Evolutionary conservation across 2,329 filamentous ascomycete species (phyloP).

Genomic region (Pyrenochaeta sp.): DNA sequence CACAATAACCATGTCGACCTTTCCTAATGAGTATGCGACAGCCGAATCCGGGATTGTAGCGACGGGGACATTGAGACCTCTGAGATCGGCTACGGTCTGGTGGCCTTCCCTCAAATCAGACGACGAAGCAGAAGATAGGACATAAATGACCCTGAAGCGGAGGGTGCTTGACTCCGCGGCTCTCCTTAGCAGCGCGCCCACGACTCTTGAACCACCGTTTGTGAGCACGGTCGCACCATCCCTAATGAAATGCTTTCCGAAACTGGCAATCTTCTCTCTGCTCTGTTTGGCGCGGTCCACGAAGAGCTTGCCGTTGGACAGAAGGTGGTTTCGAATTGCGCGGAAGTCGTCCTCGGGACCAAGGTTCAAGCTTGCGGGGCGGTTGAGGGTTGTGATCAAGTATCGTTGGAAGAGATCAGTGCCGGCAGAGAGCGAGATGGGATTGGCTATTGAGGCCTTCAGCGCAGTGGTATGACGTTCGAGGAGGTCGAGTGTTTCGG

Average conservation of each 20-base stretch:
- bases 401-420: constrained; percentile 96
- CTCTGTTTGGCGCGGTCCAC: constrained; percentile 86
- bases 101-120: constrained; percentile 65
- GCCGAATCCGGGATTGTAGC: constrained; percentile 79
- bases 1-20: constrained; percentile 73
- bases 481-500: constrained; percentile 89
- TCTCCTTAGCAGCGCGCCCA: constrained; percentile 76
- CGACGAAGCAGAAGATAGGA: constrained; percentile 45
- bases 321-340: constrained; percentile 79
- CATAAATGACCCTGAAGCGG: constrained; percentile 83
- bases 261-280: constrained; percentile 80
- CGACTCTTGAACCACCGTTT: constrained; percentile 85
- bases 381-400: constrained; percentile 75
- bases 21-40: constrained; percentile 79
- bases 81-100: constrained; percentile 73
- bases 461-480: constrained; percentile 78
- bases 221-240: constrained; percentile 86
- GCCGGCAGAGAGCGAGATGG: constrained; percentile 89
- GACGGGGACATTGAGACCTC: constrained; percentile 79
- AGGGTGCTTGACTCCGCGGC: constrained; percentile 73
- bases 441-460: constrained; percentile 81
- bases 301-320: constrained; percentile 86
- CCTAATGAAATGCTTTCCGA: constrained; percentile 78
- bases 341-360: constrained; percentile 75
- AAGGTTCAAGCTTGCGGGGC: constrained; percentile 52